Percentiles rank a stretch among this genome's conserved stretches.
These are phyloP conservation scores for Citrus australasica DNA, from an alignment of 345 rosid genomes.

Conservation along the genomic window DNA sequence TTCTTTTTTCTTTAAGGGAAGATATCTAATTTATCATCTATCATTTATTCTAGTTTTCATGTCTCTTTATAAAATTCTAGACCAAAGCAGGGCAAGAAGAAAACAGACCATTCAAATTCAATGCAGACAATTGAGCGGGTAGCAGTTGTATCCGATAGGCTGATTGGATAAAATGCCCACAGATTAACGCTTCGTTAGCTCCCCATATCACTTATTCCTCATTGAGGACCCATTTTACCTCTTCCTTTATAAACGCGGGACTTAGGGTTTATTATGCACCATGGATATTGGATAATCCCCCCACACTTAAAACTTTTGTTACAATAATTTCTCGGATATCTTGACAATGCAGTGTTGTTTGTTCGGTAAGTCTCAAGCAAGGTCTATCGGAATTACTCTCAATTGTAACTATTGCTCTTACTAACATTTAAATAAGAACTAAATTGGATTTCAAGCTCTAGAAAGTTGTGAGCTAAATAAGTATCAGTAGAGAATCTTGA, in stretches of 20 bases:
- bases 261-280: not conserved
- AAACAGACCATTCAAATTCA: not conserved
- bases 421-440: too few relatives aligned
- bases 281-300: not conserved
- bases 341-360: too few relatives aligned
- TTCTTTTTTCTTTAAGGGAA: too few relatives aligned
- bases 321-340: too few relatives aligned
- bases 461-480: not conserved
- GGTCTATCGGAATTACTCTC: not conserved
- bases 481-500: too few relatives aligned
- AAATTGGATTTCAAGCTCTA: not conserved
- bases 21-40: too few relatives aligned
- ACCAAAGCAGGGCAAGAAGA: not conserved
- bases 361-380: not conserved
- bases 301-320: not conserved
- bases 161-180: not conserved
- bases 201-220: not conserved
- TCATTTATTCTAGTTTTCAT: not conserved
- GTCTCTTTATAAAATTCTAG: not conserved
- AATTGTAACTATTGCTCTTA: not conserved
- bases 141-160: not conserved
- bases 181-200: not conserved
- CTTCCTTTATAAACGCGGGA: not conserved
- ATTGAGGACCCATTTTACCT: not conserved
- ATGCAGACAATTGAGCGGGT: not conserved